Base-by-base conservation (phyloP, 2,329 filamentous ascomycete species). In the Sporothrix luriei region DNA sequence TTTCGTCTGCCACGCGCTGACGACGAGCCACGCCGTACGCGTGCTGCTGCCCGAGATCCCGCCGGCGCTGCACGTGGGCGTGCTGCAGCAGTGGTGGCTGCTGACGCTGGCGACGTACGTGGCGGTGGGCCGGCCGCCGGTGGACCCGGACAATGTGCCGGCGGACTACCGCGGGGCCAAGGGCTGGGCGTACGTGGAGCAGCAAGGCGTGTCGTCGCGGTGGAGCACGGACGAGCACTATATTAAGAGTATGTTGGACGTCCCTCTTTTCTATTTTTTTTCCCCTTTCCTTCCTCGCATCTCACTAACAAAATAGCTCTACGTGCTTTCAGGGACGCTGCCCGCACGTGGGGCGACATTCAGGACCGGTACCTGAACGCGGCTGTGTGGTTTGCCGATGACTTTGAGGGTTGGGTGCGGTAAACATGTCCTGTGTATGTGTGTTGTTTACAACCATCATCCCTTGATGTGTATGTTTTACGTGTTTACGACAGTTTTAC, bases 31-130 rank as follows among this genome's bases (percentile, higher is more conserved):
- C 77, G 94, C 95, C 0, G 87, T 97, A 14, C 87, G 95, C n/a
- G 87, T 97, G 29, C 80, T 99, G 5, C 82, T 99, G 2, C 92
- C 95, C 0, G 79, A 92, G 48, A 81, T 97, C 13, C 93, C 93
- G 0, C 79, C 84, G 16, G 87, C 88, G 75, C 90, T 89, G 75
- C 94, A 97, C 74, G 78, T 93, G 59, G 82, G 82, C 26, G 81
- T 99, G 4, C 84, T 98, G 10, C 84, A 91, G 51, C 89, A 97
- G 78, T 98, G 95, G 93, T 97, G 93, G 91, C 81, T 99, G 5
- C 85, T 97, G 54, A 88, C 90, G 0, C 78, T 97, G 54, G 86
- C 88, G 0, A 86, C 94, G 13, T 98, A 95, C 77, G 87, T 97
- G 68, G 81, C 88, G 2, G 90, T 92, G 75, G 81, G 90, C 33